These are phyloP conservation scores for Lodderomyces beijingensis DNA, from an alignment of 1,139 yeast genomes.

Conservation along the genomic window DNA sequence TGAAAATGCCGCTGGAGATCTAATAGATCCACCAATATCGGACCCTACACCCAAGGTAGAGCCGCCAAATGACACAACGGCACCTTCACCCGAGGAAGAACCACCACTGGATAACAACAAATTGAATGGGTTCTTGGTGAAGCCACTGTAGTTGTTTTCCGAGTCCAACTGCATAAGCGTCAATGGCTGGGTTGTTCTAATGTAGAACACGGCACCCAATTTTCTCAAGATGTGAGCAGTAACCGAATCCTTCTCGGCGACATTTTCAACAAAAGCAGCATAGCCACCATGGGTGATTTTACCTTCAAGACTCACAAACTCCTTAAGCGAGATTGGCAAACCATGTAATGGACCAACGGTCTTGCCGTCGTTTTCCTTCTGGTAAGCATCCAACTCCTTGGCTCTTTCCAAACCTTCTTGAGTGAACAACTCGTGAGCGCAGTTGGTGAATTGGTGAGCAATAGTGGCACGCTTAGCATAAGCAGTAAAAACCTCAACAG, in stretches of 20 bases:
- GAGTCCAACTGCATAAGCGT: constrained; percentile 46
- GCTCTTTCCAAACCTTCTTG: constrained; percentile 37
- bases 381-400: constrained; percentile 33
- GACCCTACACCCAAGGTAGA: constrained; percentile 68
- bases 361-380: constrained; percentile 54
- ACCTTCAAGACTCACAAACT: constrained; percentile 58
- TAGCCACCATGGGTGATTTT: constrained; percentile 60
- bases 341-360: constrained; percentile 75
- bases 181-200: constrained; percentile 47
- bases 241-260: constrained; percentile 47
- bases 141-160: constrained; percentile 37
- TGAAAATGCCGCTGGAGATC: constrained; percentile 72
- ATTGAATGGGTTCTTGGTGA: constrained; percentile 36
- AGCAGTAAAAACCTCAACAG: constrained; percentile 47
- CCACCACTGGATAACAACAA: constrained; percentile 49
- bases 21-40: constrained; percentile 76
- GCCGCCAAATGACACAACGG: constrained; percentile 60
- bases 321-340: constrained; percentile 70
- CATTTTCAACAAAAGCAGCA: constrained; percentile 50
- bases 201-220: constrained; percentile 62
- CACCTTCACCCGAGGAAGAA: constrained; percentile 77
- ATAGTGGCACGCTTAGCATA: constrained; percentile 48
- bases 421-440: constrained; percentile 31
- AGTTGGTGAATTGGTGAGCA: constrained; percentile 34
- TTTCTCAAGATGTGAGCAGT: constrained; percentile 50